Evolutionary conservation across 345 rosid genomes (phyloP), one percentile per base, ranked within the genome.

Genomic region (Fremontodendron californicum): DNA sequence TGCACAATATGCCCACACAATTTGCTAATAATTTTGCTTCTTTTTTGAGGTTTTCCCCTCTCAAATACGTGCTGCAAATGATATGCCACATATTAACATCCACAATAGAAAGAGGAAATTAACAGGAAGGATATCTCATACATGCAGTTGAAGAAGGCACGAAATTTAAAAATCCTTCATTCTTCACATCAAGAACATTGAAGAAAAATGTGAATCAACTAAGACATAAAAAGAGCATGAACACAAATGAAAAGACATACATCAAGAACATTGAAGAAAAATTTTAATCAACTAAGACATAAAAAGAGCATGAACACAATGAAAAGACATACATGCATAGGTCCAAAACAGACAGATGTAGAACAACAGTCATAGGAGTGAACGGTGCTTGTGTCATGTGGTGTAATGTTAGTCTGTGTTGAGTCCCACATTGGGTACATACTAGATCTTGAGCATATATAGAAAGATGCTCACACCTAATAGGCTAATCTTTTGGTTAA

Each of bases 1-100:
- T 83, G 88, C 62, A 86, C 87, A 13, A 90, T 77, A 79, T 86
- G 82, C 65, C 94, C 94, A 2, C 86, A 77, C 71, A 90, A 65
- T 78, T 89, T 89, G 74, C 86, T 70, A 60, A 89, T 87, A 29
- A 90, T 90, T 75, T 82, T 84, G 81, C 79, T 78, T 68, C 94
- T 81, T 78, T 89, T 91, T 33, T 75, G 35, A 72, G 85, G 68
- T 49, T 83, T 90, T 21, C 94, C 94, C 81, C 87, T 85, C 84
- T 80, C 90, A 81, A 90, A 73, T 2, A 90, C 91, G 81, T 90
- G 91, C 94, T 90, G 90, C 58, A 46, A 79, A 77, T 76, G 43
- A 60, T 2, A 67, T 27, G 15, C 25, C 16, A 54, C 45, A 37
- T 3, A 57, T 74, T 68, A 74, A 55, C 21, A 74, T 16, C 21